These are phyloP conservation scores for Trichoderma sp. DNA, from an alignment of 2,329 filamentous ascomycete species.

Conservation along the genomic window DNA sequence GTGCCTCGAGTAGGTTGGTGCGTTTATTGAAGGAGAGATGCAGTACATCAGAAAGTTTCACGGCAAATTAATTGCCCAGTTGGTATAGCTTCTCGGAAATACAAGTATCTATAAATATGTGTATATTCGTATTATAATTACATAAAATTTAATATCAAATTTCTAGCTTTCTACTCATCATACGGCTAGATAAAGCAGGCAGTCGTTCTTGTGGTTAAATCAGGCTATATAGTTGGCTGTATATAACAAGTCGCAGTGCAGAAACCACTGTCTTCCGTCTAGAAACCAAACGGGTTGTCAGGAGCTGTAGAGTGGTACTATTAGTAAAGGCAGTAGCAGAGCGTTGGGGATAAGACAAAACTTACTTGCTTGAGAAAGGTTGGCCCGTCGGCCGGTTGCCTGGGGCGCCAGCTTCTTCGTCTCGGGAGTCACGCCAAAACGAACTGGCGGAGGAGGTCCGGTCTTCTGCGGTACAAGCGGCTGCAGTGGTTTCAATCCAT, in stretches of 20 bases:
- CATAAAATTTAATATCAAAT: constrained; percentile 2
- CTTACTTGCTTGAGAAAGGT: constrained; percentile 95
- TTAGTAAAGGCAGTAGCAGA: not conserved
- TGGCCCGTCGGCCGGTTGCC: constrained; percentile 85
- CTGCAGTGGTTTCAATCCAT: constrained; percentile 54
- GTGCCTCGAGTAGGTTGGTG: not conserved
- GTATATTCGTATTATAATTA: constrained; percentile 27
- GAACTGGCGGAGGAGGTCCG: constrained; percentile 78
- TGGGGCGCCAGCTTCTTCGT: constrained; percentile 81
- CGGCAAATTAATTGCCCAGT: not conserved
- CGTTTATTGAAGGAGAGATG: not conserved
- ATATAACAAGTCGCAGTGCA: constrained; percentile 11
- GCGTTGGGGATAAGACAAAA: constrained; percentile 47
- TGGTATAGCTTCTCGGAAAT: not conserved
- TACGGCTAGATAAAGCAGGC: constrained; percentile 17
- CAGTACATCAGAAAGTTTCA: not conserved
- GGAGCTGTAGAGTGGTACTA: constrained; percentile 45
- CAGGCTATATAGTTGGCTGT: constrained; percentile 20
- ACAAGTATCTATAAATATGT: not conserved
- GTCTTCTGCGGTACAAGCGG: constrained; percentile 54
- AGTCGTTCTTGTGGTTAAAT: constrained; percentile 20
- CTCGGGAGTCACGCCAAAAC: constrained; percentile 78
- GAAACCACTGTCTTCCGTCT: constrained; percentile 22
- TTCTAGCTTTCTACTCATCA: constrained; percentile 26
- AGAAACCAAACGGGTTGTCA: constrained; percentile 60